Evolutionary conservation across 352 stramenopile species (phyloP).

Genomic region (Pythium aristosporum): DNA sequence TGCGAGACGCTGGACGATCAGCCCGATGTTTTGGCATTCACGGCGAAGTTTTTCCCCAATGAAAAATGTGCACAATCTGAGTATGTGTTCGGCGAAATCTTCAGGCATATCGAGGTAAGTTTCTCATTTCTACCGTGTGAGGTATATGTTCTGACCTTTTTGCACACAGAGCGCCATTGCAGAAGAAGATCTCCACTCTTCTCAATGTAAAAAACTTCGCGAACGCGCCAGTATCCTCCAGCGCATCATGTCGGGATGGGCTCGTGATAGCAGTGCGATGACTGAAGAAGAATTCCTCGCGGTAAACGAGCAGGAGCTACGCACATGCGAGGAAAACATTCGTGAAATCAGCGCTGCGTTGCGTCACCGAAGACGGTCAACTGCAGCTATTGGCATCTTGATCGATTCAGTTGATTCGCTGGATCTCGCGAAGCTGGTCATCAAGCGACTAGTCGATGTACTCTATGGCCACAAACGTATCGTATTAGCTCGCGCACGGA

Average conservation of each 20-base stretch:
- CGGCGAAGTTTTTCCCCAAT: constrained; percentile 12
- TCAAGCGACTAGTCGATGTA: constrained; percentile 49
- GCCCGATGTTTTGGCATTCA: constrained; percentile 14
- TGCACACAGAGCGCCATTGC: constrained; percentile 39
- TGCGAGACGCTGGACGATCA: constrained; percentile 19
- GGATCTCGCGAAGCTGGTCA: constrained; percentile 43
- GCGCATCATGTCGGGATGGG: constrained; percentile 37
- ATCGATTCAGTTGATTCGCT: constrained; percentile 50
- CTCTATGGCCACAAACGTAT: constrained; percentile 51
- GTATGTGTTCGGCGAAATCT: constrained; percentile 35
- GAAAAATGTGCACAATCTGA: background rate
- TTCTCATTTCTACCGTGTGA: background rate
- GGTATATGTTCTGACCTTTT: background rate
- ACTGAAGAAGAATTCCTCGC: constrained; percentile 56
- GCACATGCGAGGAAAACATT: constrained; percentile 60
- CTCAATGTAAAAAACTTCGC: constrained; percentile 46
- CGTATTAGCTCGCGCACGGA: background rate
- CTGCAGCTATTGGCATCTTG: constrained; percentile 14
- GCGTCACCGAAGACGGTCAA: constrained; percentile 16
- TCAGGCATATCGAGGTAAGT: constrained; percentile 44
- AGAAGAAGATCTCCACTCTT: constrained; percentile 50
- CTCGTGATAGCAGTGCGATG: constrained; percentile 15
- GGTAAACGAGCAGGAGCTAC: constrained; percentile 52
- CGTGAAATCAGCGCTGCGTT: constrained; percentile 48
- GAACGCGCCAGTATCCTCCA: constrained; percentile 49